Evolutionary conservation across 257 asterid species (phyloP), one percentile per base, ranked within the genome.

Genomic region (Solanum chiquidenum): DNA sequence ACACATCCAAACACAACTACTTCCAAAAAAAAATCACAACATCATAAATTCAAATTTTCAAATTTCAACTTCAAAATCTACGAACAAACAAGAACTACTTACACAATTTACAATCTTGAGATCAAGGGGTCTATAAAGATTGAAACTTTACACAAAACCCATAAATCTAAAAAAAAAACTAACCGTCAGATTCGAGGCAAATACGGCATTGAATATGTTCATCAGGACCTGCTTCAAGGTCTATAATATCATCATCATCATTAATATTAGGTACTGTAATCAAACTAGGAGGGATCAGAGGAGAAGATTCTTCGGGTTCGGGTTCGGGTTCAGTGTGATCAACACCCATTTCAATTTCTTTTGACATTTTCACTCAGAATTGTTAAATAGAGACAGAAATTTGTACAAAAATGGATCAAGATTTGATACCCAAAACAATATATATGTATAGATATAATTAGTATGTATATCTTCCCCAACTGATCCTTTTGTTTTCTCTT

Each of bases 191-290:
- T 90, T 96, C 99, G 58, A 96, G 98, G 93, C 99, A 96, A 93
- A 96, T 96, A 85, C 99, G 98, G 93, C 99, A 96, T 34, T 96
- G 99, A 90, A 95, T 94, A 90, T 96, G 99, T 87, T 96, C 98
- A 20, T 88, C 97, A 3, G 98, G 97, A 33, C 99, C 99, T 29
- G 95, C 98, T 93, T 96, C 99, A 49, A 96, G 98, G 92, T 96
- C 99, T 89, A 96, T 92, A 16, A 33, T 16, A 73, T 35, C 80
- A 73, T 73, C 79, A 72, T 72, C 79, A 72, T 72, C 44, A 90
- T 94, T 98, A 16, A 93, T 93, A 46, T 38, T 75, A 38, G 92
- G 93, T 83, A 90, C 92, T 9, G 90, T 88, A 86, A 95, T 92
- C 86, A 93, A 93, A 86, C 89, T 60, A 76, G 99, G 99, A 90